These are phyloP conservation scores for Phallus indusiatus DNA, from an alignment of 768 basidiomycete species.

Conservation along the genomic window DNA sequence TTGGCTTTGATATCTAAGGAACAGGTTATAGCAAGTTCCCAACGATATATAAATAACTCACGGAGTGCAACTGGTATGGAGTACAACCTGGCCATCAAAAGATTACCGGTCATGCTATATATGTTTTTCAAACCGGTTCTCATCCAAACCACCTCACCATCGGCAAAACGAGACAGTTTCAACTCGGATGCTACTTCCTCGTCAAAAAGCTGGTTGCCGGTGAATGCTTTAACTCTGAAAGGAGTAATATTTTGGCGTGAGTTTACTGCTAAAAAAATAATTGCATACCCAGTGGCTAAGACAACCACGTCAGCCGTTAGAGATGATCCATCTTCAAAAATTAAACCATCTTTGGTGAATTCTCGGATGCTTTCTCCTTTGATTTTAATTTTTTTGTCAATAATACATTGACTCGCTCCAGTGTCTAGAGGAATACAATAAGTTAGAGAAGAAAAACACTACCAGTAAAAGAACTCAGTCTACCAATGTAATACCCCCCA, in stretches of 20 bases:
- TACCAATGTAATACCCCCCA: conserved; percentile 65
- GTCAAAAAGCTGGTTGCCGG: conserved; percentile 37
- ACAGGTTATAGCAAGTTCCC: not conserved
- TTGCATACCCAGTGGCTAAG: conserved; percentile 47
- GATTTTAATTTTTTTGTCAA: conserved; percentile 60
- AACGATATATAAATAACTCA: conserved; percentile 26
- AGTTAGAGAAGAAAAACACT: not conserved
- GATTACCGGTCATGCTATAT: conserved; percentile 52
- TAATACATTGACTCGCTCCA: conserved; percentile 51
- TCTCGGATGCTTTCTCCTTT: conserved; percentile 48
- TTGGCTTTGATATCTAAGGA: conserved; percentile 58
- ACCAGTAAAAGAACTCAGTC: not conserved
- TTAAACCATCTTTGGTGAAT: conserved; percentile 34
- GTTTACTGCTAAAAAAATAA: not conserved
- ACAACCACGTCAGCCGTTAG: conserved; percentile 46
- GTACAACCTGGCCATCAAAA: conserved; percentile 54
- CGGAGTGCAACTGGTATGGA: conserved; percentile 59
- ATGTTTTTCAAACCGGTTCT: conserved; percentile 42
- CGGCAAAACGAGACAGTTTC: conserved; percentile 46
- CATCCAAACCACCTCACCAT: conserved; percentile 52
- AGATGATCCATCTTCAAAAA: conserved; percentile 39
- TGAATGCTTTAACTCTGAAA: conserved; percentile 30
- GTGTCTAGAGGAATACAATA: conserved; percentile 25
- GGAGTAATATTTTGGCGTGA: not conserved
- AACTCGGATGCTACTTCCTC: conserved; percentile 34